Conservation (phyloP, 1,139 yeast genomes). For the Zygosaccharomyces pseudobailii region DNA sequence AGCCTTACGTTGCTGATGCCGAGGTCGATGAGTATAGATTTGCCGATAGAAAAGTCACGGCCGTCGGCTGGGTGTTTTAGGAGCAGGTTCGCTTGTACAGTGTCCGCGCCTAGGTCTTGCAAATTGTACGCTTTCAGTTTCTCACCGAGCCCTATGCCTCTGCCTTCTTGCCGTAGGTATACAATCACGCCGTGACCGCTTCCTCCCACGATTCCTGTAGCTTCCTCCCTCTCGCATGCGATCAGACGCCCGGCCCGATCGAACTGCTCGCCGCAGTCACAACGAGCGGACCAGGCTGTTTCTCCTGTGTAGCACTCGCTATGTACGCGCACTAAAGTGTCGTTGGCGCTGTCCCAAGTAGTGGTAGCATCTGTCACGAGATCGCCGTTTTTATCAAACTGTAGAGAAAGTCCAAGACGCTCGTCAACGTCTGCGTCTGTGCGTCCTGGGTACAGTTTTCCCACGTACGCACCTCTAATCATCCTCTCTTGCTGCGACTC, state of each 20-base stretch:
- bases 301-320: constrained; percentile 99
- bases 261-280: constrained; percentile 98
- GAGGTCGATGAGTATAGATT: constrained; percentile 82
- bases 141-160: constrained; percentile 97
- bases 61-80: constrained; percentile 97
- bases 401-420: constrained; percentile 38
- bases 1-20: constrained; percentile 70
- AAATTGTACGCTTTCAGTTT: constrained; percentile 94
- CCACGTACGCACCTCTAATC: constrained; percentile 96
- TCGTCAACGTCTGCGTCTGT: constrained; percentile 60
- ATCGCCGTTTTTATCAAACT: constrained; percentile 50
- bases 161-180: constrained; percentile 93
- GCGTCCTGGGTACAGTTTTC: constrained; percentile 84
- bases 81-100: constrained; percentile 91
- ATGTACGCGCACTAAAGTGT: constrained; percentile 74
- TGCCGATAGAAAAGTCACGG: constrained; percentile 86
- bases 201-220: constrained; percentile 43
- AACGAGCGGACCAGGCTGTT: constrained; percentile 97
- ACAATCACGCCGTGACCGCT: constrained; percentile 91
- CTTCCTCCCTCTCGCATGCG: constrained; percentile 36
- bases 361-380: constrained; percentile 41
- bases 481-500: constrained; percentile 90
- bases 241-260: constrained; percentile 95
- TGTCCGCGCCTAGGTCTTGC: constrained; percentile 97
- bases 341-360: constrained; percentile 27